Evolutionary conservation across 2,329 filamentous ascomycete species (phyloP), one percentile per base, ranked within the genome.

Genomic region (Pseudophaeomoniella oleicola): DNA sequence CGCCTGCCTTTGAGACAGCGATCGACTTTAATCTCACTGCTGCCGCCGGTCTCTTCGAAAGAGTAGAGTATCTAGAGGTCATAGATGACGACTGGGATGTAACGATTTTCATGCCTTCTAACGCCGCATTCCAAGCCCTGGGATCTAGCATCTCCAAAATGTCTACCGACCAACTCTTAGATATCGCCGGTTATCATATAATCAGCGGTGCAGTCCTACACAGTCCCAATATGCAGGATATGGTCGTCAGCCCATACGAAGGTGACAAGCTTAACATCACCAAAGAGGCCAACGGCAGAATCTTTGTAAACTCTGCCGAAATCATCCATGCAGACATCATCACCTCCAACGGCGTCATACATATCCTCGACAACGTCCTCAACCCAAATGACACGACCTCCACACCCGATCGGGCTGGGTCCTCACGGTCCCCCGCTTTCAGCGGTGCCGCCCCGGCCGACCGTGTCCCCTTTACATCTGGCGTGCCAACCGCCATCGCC

Each of bases 111-210:
- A 44, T 48, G 13, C 51, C 51, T 1, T 47, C 43, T 12, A 55
- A 56, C 39, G 41, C 45, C 2, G 53, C 45, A 34, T 52, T 50
- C 33, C 47, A 58, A 40, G 44, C 45, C 2, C 52, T 62, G 9
- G 56, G 56, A 6, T 49, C 49, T 4, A 50, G 54, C 9, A 49
- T 58, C 12, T 40, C 48, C 5, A 42, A n/a, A 14, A n/a, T 32
- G 14, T 32, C 30, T 5, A 5, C 54, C 0, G 52, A 62, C 5
- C 51, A 71, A 6, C 58, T 79, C 2, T 51, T 60, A 2, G 53
- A 52, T 19, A 63, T 80, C 36, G 59, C 81, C 27, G 57, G 62
- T 16, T 82, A 82, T 55, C 78, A 83, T 50, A 63, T 81, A 35
- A 56, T 81, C 31, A 60, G 62, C 32, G 66, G 64, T 34, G 62